Conservation (phyloP, 2,329 filamentous ascomycete genomes). For the Cercospora zeae-maydis region DNA sequence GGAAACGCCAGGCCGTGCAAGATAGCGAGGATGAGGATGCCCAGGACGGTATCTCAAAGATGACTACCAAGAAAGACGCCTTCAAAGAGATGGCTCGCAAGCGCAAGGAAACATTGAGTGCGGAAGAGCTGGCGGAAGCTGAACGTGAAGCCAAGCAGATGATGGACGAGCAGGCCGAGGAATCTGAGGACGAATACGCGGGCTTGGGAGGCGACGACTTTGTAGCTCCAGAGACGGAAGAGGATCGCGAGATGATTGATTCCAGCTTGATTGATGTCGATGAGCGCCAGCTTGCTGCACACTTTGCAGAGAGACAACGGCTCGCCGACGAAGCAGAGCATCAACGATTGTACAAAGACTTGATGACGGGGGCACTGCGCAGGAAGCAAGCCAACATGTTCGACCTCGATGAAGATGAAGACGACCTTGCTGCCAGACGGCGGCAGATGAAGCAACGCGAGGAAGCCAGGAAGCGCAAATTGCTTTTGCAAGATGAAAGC, state of each 20-base stretch:
- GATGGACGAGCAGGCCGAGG: conserved; percentile 89
- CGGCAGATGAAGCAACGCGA: conserved; percentile 80
- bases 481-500: conserved; percentile 81
- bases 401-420: conserved; percentile 77
- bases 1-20: conserved; percentile 43
- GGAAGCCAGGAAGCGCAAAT: conserved; percentile 87
- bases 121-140: conserved; percentile 47
- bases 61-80: conserved; percentile 48
- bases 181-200: conserved; percentile 97
- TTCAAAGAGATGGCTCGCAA: conserved; percentile 69
- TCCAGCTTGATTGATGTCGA: conserved; percentile 72
- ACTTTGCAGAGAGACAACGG: conserved; percentile 79
- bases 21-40: conserved; percentile 40
- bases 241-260: conserved; percentile 86
- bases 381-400: conserved; percentile 68
- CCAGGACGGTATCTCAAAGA: conserved; percentile 36
- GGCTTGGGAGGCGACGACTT: conserved; percentile 88
- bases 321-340: conserved; percentile 80
- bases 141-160: conserved; percentile 82
- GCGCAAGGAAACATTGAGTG: conserved; percentile 48
- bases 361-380: conserved; percentile 82
- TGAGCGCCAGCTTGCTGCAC: conserved; percentile 75
- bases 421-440: conserved; percentile 70
- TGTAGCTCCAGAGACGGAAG: conserved; percentile 68
- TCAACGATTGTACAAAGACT: conserved; percentile 86